phyloP scores from a whole-genome alignment of 2,329 filamentous ascomycete genomes.

The Lecanosticta acicola region DNA sequence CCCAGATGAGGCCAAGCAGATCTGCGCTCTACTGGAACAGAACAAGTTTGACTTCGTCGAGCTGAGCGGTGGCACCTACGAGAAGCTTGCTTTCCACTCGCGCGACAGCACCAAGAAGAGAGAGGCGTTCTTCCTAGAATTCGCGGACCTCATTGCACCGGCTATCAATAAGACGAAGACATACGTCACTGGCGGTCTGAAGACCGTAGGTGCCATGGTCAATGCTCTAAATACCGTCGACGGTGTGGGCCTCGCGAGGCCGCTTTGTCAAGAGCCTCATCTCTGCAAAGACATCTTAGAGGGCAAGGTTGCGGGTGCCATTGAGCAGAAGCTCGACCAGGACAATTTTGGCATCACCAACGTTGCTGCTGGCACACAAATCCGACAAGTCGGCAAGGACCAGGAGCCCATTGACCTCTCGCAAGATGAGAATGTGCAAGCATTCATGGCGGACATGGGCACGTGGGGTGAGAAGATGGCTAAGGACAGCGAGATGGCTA shows the following conservation, averaged over 20 bases:
- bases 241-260: conserved; percentile 55
- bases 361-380: conserved; percentile 47
- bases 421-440: conserved; percentile 42
- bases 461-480: conserved; percentile 34
- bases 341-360: conserved; percentile 49
- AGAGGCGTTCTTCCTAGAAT: conserved; percentile 53
- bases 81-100: conserved; percentile 50
- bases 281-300: conserved; percentile 43
- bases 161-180: conserved; percentile 49
- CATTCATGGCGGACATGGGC: conserved; percentile 46
- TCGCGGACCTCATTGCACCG: conserved; percentile 51
- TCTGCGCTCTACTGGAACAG: conserved; percentile 38
- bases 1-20: conserved; percentile 45
- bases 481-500: conserved; percentile 19
- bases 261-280: conserved; percentile 48
- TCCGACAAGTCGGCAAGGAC: conserved; percentile 49
- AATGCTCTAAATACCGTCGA: conserved; percentile 53
- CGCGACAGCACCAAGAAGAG: conserved; percentile 50
- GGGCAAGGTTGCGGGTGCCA: conserved; percentile 44
- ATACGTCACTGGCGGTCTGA: conserved; percentile 57
- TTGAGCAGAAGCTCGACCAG: conserved; percentile 41
- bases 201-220: conserved; percentile 53
- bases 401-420: conserved; percentile 51
- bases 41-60: conserved; percentile 54
- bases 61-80: conserved; percentile 56